Base-by-base conservation (phyloP, 148 eudicot genomes). In the Bassia scoparia region DNA sequence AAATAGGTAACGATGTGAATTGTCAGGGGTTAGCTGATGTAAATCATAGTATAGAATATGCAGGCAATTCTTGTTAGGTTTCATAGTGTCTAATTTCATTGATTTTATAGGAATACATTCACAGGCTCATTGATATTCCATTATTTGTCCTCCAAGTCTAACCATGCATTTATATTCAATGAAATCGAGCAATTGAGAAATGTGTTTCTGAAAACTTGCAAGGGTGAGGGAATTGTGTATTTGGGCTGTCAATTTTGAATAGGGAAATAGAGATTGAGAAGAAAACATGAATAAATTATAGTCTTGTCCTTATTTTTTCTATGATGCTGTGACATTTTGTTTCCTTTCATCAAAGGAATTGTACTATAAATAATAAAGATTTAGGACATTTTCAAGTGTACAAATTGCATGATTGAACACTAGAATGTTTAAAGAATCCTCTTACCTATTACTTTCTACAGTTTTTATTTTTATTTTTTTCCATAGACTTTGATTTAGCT, bases 11-110 rank as follows among this genome's bases (percentile, higher is more conserved):
- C 60, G 83, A 67, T 58, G 72, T 53, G 29, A 81, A 66, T 71
- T 75, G 77, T 80, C 79, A 81, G 74, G 70, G 53, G 70, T 70
- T 74, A 26, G 80, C 70, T 79, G 79, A 85, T 75, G 81, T 83
- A 79, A 77, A 78, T 72, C 41, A 71, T 60, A 79, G 78, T 80
- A 76, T 76, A 82, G 85, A 81, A 71, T 81, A 63, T 75, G 70
- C 81, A 76, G 81, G 78, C 74, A 79, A 79, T 81, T 81, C 81
- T 53, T 86, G 73, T 54, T 78, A 73, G 74, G 3, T 35, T 71
- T 75, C 46, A 37, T 55, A 61, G 63, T 26, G 33, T 31, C 48
- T 72, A 79, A 68, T 74, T 71, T 64, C 71, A 79, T 79, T 78
- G 62, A 75, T 65, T 78, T 31, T 71, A 71, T 58, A 82, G 81